Conservation (phyloP, 805 yeast genomes). For the Kodamaea hsintzibuensis region DNA sequence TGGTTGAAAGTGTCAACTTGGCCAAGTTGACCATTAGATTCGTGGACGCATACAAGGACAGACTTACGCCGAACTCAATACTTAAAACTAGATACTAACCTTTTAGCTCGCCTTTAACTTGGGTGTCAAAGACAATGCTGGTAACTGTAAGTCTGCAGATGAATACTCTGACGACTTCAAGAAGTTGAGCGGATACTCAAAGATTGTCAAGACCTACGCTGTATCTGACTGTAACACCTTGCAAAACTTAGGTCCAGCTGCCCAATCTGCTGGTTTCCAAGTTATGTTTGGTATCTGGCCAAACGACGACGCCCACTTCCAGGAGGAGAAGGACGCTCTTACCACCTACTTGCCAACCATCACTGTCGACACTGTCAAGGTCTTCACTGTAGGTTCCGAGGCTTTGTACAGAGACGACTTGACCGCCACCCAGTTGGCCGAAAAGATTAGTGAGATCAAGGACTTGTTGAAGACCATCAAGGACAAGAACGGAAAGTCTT, state of each 20-base stretch:
- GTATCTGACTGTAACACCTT: conserved; percentile 93
- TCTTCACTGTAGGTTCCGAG: conserved; percentile 91
- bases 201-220: conserved; percentile 80
- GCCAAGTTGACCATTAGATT: not conserved
- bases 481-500: conserved; percentile 82
- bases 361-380: conserved; percentile 67
- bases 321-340: conserved; percentile 74
- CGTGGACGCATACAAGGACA: too few relatives aligned
- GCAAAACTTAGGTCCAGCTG: conserved; percentile 82
- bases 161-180: conserved; percentile 74
- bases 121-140: conserved; percentile 76
- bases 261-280: conserved; percentile 73
- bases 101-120: conserved; percentile 67
- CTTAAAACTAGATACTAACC: conserved; percentile 2
- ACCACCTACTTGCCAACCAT: conserved; percentile 67
- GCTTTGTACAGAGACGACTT: conserved; percentile 89
- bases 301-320: conserved; percentile 75
- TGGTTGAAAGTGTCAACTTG: not conserved
- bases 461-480: conserved; percentile 56
- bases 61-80: too few relatives aligned
- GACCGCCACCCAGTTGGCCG: conserved; percentile 73
- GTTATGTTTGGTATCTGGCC: conserved; percentile 93
- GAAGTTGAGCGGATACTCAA: conserved; percentile 57
- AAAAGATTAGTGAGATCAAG: conserved; percentile 63
- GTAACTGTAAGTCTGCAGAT: conserved; percentile 70